A percentile compares a stretch with the other conserved stretches of the same genome.
Conservation (phyloP, 805 yeast genomes). For the Metschnikowia cubensis region DNA sequence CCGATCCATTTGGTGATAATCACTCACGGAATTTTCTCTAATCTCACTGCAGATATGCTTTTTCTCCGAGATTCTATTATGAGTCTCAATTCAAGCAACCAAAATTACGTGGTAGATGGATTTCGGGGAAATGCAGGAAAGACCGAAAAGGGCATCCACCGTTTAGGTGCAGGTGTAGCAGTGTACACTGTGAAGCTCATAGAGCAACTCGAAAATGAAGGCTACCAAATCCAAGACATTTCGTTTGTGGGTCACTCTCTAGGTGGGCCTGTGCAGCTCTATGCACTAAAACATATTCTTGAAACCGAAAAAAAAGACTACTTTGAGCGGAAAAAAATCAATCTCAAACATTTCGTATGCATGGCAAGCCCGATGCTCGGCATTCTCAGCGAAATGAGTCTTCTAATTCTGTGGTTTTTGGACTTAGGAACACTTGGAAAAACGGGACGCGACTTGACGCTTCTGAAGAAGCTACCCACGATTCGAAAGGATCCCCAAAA, state of each 20-base stretch:
- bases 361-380: slow-evolving; percentile 44
- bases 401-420: slow-evolving; percentile 37
- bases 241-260: slow-evolving; percentile 44
- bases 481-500: slow-evolving; percentile 6
- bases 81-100: slow-evolving; percentile 16
- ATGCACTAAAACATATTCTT: slow-evolving; percentile 37
- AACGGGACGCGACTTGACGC: slow-evolving; percentile 43
- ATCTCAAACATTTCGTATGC: slow-evolving; percentile 33
- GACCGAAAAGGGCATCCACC: slow-evolving; percentile 39
- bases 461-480: slow-evolving; percentile 31
- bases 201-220: slow-evolving; percentile 17
- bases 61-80: slow-evolving; percentile 33
- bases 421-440: slow-evolving; percentile 44
- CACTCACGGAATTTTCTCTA: slow-evolving; percentile 44
- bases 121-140: slow-evolving; percentile 38
- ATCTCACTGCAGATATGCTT: slow-evolving; percentile 43
- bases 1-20: slow-evolving; percentile 40
- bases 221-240: slow-evolving; percentile 23
- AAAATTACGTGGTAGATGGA: slow-evolving; percentile 38
- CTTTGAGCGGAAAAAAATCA: slow-evolving; percentile 25
- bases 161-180: slow-evolving; percentile 32
- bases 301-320: slow-evolving; percentile 27
- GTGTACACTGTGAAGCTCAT: slow-evolving; percentile 26
- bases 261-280: slow-evolving; percentile 42
- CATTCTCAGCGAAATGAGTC: slow-evolving; percentile 38